These are phyloP conservation scores for Zalaria obscura DNA, from an alignment of 2,329 filamentous ascomycete species.

Conservation along the genomic window DNA sequence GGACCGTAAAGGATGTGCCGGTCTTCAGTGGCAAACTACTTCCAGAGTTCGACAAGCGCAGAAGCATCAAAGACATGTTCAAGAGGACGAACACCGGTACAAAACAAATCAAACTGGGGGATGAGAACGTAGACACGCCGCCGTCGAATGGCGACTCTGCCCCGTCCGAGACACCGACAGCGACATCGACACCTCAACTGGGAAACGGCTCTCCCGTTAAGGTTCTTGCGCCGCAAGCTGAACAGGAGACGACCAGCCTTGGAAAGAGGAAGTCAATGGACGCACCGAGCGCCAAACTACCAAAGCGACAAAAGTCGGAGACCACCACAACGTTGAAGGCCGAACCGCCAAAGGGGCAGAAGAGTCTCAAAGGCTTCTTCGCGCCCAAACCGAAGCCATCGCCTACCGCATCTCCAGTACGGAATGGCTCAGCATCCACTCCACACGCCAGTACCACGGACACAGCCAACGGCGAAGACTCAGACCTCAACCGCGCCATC, in stretches of 20 bases:
- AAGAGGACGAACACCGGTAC: constrained; percentile 27
- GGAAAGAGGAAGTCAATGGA: constrained; percentile 21
- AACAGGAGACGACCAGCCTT: background rate
- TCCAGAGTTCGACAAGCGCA: constrained; percentile 72
- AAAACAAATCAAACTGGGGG: background rate
- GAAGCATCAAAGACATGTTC: constrained; percentile 91
- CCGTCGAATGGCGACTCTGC: background rate
- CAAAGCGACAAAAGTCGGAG: constrained; percentile 39
- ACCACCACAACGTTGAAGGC: constrained; percentile 11
- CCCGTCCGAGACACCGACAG: background rate
- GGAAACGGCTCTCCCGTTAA: background rate
- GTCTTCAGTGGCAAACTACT: constrained; percentile 70
- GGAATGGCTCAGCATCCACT: background rate
- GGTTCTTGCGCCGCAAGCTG: background rate
- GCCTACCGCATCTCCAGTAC: background rate
- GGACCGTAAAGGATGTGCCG: constrained; percentile 51
- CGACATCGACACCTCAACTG: background rate
- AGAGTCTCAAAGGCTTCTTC: constrained; percentile 69
- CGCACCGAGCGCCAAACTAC: constrained; percentile 14
- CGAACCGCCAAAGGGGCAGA: constrained; percentile 28
- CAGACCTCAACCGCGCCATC: background rate
- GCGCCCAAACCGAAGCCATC: constrained; percentile 36
- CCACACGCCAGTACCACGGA: background rate
- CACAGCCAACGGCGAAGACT: background rate
- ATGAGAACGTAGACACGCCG: background rate